A percentile compares a stretch with the other conserved stretches of the same genome.
phyloP scores from a whole-genome alignment of 192 early-diverging fungal species.

The Coemansia reversa region DNA sequence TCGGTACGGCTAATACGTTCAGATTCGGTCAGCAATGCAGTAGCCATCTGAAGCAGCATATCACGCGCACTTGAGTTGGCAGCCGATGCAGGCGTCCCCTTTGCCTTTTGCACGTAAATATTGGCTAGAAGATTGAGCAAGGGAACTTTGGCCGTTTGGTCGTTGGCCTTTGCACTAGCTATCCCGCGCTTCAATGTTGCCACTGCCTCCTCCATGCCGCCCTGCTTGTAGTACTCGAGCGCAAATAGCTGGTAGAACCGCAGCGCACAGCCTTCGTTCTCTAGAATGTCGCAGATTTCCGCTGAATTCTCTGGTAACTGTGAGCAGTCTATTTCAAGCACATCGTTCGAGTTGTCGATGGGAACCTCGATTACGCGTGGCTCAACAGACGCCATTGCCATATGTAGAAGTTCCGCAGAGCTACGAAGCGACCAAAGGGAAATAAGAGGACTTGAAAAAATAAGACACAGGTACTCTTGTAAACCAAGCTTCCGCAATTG shows the following conservation, averaged over 20 bases:
- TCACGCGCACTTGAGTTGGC: slow-evolving; percentile 47
- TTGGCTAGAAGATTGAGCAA: slow-evolving; percentile 73
- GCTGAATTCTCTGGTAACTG: slow-evolving; percentile 59
- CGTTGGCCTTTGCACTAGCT: slow-evolving; percentile 35
- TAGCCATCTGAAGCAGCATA: slow-evolving; percentile 65
- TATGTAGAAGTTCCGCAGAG: too few species aligned
- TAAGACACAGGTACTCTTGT: too few species aligned
- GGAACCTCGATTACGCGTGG: slow-evolving; percentile 60
- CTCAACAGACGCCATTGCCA: slow-evolving; percentile 9
- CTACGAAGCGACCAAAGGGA: too few species aligned
- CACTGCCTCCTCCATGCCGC: slow-evolving; percentile 60
- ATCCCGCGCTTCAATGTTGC: slow-evolving; percentile 60
- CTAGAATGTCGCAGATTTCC: slow-evolving; percentile 70
- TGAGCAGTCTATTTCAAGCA: slow-evolving; percentile 68
- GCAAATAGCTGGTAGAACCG: slow-evolving; percentile 71
- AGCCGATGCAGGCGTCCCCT: slow-evolving; percentile 10
- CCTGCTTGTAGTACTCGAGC: slow-evolving; percentile 73
- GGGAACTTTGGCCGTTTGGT: slow-evolving; percentile 59
- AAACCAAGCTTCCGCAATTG: too few species aligned
- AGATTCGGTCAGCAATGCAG: slow-evolving; percentile 73
- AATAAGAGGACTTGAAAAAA: too few species aligned
- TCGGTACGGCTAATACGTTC: slow-evolving; percentile 70
- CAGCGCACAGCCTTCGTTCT: slow-evolving; percentile 62
- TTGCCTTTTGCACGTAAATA: slow-evolving; percentile 72
- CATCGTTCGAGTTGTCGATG: slow-evolving; percentile 62